Conservation (phyloP, 169 alveolate species). For the Plasmodium yoelii region DNA sequence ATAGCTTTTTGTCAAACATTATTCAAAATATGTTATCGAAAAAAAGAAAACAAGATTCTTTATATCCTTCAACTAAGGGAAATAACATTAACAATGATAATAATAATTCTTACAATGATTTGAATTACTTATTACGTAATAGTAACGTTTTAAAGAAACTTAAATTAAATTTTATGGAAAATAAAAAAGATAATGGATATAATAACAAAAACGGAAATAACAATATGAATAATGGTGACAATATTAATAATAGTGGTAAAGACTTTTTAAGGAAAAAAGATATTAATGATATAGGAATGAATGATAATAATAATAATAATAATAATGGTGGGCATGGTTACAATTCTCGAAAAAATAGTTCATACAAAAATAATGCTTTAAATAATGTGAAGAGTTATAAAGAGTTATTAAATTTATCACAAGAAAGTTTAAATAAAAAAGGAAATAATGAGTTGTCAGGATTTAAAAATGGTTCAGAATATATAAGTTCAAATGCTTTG, state of each 20-base stretch:
- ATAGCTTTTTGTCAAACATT: constrained; percentile 20
- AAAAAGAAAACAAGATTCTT: constrained; percentile 16
- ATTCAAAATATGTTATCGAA: constrained; percentile 34
- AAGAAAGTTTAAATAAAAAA: constrained; percentile 43
- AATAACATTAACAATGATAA: constrained; percentile 1
- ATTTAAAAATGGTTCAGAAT: constrained; percentile 9
- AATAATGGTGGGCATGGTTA: background rate
- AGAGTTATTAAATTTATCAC: constrained; percentile 52
- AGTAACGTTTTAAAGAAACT: constrained; percentile 37
- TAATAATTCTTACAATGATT: constrained; percentile 9
- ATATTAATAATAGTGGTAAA: background rate
- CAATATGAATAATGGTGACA: background rate
- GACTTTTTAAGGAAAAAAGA: constrained; percentile 32
- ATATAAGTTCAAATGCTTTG: constrained; percentile 44
- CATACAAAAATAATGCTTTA: constrained; percentile 24
- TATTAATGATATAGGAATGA: constrained; percentile 19
- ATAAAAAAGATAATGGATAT: constrained; percentile 8
- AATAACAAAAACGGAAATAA: background rate
- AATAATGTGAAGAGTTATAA: constrained; percentile 41
- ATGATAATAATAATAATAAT: background rate
- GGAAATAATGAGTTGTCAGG: background rate
- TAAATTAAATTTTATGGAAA: constrained; percentile 44
- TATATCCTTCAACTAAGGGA: constrained; percentile 3
- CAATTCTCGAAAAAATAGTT: constrained; percentile 6
- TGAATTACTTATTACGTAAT: constrained; percentile 41